Evolutionary conservation across 768 basidiomycete genomes (phyloP), one percentile per base, ranked within the genome.

Genomic region (Ramaria sp.): DNA sequence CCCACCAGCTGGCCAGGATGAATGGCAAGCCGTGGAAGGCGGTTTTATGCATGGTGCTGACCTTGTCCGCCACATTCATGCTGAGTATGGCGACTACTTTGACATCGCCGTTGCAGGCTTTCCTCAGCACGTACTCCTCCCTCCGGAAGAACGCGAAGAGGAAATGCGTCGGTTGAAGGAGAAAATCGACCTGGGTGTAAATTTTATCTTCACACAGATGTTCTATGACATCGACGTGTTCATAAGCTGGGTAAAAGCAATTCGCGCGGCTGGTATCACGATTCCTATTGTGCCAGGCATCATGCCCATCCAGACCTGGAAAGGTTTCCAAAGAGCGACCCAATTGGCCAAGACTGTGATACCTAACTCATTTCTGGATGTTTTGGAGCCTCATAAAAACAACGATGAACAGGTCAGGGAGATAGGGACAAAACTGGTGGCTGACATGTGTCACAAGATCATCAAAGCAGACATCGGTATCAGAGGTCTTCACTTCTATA

Each of bases 181-280:
- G 59, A 97, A 97, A 69, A 71, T 94, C 56, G 92, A 95, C 59
- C 87, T 82, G 9, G 93, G 94, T 37, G 88, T 84, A 57, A 77
- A 82, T 65, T 89, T 95, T 71, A 96, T 97, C 69, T 96, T 97
- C 73, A 96, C 94, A 0, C 94, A 97, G 68, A 92, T 97, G 90
- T 97, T 97, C 72, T 96, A 94, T 70, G 94, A 96, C 62, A 83
- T 85, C 47, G 78, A 89, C 32, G 65, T 98, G 61, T 98, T 99
- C 71, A 82, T 96, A 63, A 74, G 76, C 48, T 99, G 96, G 96
- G 93, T 88, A 38, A 82, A 81, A 57, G 72, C 79, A 42, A 81
- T 91, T 30, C 81, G 92, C 56, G 86, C 75, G 10, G 88, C 85
- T 0, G 92, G 91, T 6, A 92, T 94, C 65, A 87, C 82, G 1